Base-by-base conservation (phyloP, 2,329 filamentous ascomycete genomes). In the Pyricularia grisea region DNA sequence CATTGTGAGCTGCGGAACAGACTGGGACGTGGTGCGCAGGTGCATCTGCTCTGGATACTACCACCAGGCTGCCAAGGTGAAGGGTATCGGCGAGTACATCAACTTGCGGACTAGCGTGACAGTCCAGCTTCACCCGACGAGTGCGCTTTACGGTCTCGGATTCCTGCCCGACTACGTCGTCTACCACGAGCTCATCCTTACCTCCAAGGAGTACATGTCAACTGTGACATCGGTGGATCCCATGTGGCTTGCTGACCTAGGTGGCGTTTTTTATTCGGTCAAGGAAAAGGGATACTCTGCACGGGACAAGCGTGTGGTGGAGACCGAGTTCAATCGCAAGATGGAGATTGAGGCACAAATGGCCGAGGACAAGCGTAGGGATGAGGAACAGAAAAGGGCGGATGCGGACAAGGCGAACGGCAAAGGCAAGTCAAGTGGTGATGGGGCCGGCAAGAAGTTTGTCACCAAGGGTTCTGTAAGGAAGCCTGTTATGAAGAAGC, bases 21-120 rank as follows among this genome's bases (percentile, higher is more conserved):
- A 99, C 80, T 97, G 95, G 92, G 96, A 99, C 77, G 83, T 96
- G 11, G 93, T 98, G 69, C 90, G 95, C 71, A 94, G 95, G 79
- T 98, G 94, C 78, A 97, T 99, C 76, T 99, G 96, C 82, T 93
- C 92, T 0, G 95, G 95, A 14, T 99, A 97, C 82, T 99, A 98
- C 80, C 94, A 98, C 76, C 95, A 99, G 81, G 95, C 95, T 6
- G 95, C 95, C 33, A 93, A 94, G 75, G 93, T 96, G 72, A 97
- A 97, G 80, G 96, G 95, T 2, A 92, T 97, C 20, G 95, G 95
- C 74, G 96, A 99, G 80, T 99, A 98, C 81, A 90, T 97, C 80
- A 99, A 99, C 78, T 84, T 99, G 50, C 90, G 95, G 27, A 99
- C 95, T 0, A 95, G 92, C 75, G 93, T 99, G 3, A 94, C 92